Percentiles rank a stretch among this genome's conserved stretches.
Conservation (phyloP, 805 yeast genomes). For the Lachancea sp. region DNA sequence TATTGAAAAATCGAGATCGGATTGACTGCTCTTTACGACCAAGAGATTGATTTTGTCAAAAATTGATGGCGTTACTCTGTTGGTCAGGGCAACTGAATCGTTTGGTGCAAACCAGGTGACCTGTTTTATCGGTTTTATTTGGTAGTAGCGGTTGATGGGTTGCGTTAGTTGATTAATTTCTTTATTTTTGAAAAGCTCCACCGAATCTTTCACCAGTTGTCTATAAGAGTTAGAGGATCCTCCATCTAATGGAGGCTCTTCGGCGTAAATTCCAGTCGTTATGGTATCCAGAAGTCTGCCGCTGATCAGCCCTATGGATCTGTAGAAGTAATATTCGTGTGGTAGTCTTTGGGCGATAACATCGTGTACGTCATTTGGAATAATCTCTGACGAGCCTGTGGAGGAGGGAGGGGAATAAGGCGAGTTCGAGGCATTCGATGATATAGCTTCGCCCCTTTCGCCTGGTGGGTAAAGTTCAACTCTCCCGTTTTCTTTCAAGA, state of each 20-base stretch:
- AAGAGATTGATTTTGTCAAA: constrained; percentile 37
- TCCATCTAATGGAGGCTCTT: constrained; percentile 63
- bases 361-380: constrained; percentile 78
- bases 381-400: constrained; percentile 9
- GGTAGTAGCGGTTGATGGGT: constrained; percentile 77
- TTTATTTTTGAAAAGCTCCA: constrained; percentile 47
- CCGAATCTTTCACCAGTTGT: constrained; percentile 42
- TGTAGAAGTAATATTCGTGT: constrained; percentile 76
- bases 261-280: constrained; percentile 53
- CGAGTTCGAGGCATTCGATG: not conserved
- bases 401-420: constrained; percentile 9
- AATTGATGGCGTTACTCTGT: constrained; percentile 49
- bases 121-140: constrained; percentile 56
- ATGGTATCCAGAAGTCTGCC: constrained; percentile 60
- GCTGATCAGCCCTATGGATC: constrained; percentile 62
- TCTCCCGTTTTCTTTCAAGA: constrained; percentile 59
- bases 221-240: constrained; percentile 53
- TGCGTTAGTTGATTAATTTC: constrained; percentile 64
- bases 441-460: constrained; percentile 14
- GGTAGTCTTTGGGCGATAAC: constrained; percentile 81
- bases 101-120: constrained; percentile 48
- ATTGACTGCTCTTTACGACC: constrained; percentile 25
- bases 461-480: constrained; percentile 52
- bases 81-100: constrained; percentile 38
- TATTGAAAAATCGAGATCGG: constrained; percentile 26